Evolutionary conservation across 2,329 filamentous ascomycete genomes (phyloP).

Genomic region (Fusarium liriodendri): DNA sequence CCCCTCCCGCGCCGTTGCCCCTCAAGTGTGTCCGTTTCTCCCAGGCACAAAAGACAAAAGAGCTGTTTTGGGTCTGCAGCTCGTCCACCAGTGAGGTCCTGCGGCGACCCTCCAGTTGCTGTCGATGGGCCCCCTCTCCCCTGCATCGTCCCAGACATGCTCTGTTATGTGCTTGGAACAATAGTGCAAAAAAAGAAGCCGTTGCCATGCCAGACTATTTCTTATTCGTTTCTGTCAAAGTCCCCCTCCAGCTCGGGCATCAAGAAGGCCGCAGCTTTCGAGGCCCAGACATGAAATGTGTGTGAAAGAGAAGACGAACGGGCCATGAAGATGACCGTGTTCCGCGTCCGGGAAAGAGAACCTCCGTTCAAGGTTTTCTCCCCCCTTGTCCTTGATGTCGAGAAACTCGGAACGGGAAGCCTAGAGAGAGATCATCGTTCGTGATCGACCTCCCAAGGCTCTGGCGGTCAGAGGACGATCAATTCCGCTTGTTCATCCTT

Average conservation of each 20-base stretch:
- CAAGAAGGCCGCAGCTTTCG: constrained; percentile 21
- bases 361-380: constrained; percentile 9
- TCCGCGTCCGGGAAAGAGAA: constrained; percentile 14
- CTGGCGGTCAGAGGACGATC: constrained; percentile 34
- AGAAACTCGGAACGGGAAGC: background rate
- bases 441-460: constrained; percentile 23
- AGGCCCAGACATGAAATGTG: constrained; percentile 5
- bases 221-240: background rate
- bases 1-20: constrained; percentile 18
- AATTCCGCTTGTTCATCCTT: constrained; percentile 17
- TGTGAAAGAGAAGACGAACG: background rate
- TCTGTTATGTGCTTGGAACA: constrained; percentile 13
- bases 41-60: constrained; percentile 23
- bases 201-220: constrained; percentile 7
- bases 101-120: constrained; percentile 22
- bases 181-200: background rate
- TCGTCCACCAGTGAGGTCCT: constrained; percentile 25
- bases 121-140: constrained; percentile 10
- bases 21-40: background rate
- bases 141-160: constrained; percentile 24
- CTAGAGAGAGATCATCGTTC: constrained; percentile 15
- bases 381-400: background rate
- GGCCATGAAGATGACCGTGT: constrained; percentile 23
- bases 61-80: constrained; percentile 22
- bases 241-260: constrained; percentile 29